Evolutionary conservation across 2,329 filamentous ascomycete species (phyloP), one percentile per base, ranked within the genome.

Genomic region (Scorias spongiosa): DNA sequence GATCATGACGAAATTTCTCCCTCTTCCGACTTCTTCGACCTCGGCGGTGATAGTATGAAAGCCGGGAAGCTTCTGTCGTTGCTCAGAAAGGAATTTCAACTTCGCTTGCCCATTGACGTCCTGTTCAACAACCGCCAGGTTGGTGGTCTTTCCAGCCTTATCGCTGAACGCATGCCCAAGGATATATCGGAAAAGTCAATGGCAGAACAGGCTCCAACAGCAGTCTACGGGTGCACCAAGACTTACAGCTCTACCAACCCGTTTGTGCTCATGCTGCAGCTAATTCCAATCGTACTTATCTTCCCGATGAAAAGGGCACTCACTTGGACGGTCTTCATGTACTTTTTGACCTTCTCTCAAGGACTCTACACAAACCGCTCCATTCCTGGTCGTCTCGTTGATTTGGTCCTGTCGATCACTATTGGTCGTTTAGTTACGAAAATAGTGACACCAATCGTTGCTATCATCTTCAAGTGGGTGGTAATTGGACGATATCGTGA

Each of bases 41-140:
- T 73, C 12, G 72, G 72, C 5, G 72, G 74, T 14, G 71, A 76
- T 50, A 74, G 70, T 30, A 61, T 77, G 40, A 63, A 63, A 15
- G 73, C 73, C 29, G 74, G 73, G 2, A 64, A 64, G 29, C 63
- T 77, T 1, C 58, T 74, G 6, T 74, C 72, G 1, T 57, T 61
- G 1, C 61, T 76, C 3, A 66, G 73, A n/a, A 63, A 62, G 26
- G 63, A 70, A 41, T 72, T 75, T 46, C 57, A 62, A 15, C 59
- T 72, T 1, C 63, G 67, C 15, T 57, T 76, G 1, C 67, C 71
- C 0, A 71, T 75, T 45, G 68, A 69, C 44, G 54, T 69, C 10
- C 62, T 76, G 3, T 75, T 76, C 57, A 67, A 66, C 38, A 58
- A 67, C 34, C 66, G 69, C 15, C 66, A 65, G 2, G 64, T 74